Conservation (phyloP, 345 rosid species). For the Gossypium stocksii region DNA sequence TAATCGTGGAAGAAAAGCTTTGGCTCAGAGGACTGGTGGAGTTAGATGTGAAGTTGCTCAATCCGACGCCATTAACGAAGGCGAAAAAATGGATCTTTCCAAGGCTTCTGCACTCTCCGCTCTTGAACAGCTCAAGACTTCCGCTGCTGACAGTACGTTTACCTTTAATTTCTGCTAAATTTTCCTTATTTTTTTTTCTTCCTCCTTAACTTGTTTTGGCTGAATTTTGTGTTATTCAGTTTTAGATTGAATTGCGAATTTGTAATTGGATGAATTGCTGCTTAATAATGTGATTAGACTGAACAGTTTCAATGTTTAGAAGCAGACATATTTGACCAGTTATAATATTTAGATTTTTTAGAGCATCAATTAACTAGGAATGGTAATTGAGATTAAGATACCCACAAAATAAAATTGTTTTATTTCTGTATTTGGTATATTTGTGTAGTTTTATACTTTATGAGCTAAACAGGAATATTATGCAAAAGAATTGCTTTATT, state of each 20-base stretch:
- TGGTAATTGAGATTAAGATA: not conserved
- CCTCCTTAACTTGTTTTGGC: not conserved
- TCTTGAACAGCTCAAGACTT: conserved; percentile 62
- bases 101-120: conserved; percentile 49
- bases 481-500: not conserved
- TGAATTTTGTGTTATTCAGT: conserved; percentile 3
- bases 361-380: not conserved
- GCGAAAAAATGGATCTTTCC: conserved; percentile 12
- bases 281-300: conserved; percentile 6
- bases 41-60: conserved; percentile 40
- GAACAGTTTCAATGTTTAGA: not conserved
- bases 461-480: not conserved
- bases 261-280: conserved; percentile 13
- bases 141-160: conserved; percentile 56
- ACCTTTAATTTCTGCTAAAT: not conserved
- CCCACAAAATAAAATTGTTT: not conserved
- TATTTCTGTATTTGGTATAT: not conserved
- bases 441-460: not conserved
- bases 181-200: not conserved
- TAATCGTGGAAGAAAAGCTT: conserved; percentile 22
- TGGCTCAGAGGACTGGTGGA: conserved; percentile 27
- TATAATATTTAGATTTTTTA: not conserved
- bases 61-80: conserved; percentile 20
- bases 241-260: not conserved
- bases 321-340: not conserved